Evolutionary conservation across 2,329 filamentous ascomycete genomes (phyloP).

Genomic region (Epichloe amarillans): DNA sequence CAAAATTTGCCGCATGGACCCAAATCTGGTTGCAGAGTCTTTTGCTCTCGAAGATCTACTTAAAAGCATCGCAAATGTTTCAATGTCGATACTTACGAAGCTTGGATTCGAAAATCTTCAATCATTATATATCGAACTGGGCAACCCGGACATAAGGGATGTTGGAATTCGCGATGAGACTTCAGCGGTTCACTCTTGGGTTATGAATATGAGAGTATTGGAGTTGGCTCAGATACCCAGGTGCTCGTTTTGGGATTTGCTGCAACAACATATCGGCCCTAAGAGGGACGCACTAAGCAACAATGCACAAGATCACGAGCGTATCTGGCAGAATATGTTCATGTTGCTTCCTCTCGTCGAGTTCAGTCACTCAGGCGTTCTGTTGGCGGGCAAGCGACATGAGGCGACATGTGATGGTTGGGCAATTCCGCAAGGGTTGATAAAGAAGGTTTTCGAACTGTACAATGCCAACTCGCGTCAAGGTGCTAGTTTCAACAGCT

Average conservation of each 20-base stretch:
- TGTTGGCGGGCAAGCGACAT: constrained; percentile 23
- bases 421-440: constrained; percentile 41
- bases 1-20: constrained; percentile 28
- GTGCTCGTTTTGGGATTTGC: constrained; percentile 47
- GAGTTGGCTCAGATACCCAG: constrained; percentile 35
- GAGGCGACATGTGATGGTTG: constrained; percentile 38
- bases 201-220: constrained; percentile 41
- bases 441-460: constrained; percentile 43
- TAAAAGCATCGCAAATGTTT: constrained; percentile 25
- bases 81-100: constrained; percentile 26
- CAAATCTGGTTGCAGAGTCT: constrained; percentile 18
- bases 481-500: constrained; percentile 49
- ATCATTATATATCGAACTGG: constrained; percentile 34
- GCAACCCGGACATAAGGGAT: constrained; percentile 30
- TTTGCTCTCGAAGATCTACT: constrained; percentile 37
- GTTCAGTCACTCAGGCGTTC: constrained; percentile 40
- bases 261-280: constrained; percentile 29
- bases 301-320: constrained; percentile 38
- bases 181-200: constrained; percentile 40
- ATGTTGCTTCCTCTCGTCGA: constrained; percentile 47
- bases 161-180: constrained; percentile 36
- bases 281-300: constrained; percentile 20
- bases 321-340: constrained; percentile 45
- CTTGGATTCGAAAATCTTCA: constrained; percentile 30
- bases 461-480: constrained; percentile 44